Conservation (phyloP, 352 stramenopile species). For the Globisporangium mamillatum region DNA sequence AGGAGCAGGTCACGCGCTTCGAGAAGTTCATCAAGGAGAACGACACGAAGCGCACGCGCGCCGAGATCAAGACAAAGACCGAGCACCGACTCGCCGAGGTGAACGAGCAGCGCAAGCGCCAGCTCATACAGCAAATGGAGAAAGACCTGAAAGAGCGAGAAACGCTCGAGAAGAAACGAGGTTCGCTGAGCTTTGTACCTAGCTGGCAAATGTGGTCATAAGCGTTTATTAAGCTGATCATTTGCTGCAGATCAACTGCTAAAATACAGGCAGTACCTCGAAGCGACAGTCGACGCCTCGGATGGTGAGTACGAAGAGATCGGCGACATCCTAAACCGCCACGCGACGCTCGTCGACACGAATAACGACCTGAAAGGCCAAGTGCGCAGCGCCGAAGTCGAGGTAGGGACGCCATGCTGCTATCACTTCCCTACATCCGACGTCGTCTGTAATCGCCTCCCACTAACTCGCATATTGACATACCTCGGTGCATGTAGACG, state of each 20-base stretch:
- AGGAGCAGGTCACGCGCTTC: slow-evolving; percentile 88
- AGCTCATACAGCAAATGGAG: slow-evolving; percentile 64
- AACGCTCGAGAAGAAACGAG: slow-evolving; percentile 69
- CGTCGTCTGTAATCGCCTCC: too few species aligned
- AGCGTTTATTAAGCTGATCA: background rate
- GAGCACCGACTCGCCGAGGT: slow-evolving; percentile 71
- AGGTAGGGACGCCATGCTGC: slow-evolving; percentile 23
- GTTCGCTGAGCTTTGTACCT: too few species aligned
- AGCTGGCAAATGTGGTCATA: background rate
- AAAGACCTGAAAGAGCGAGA: slow-evolving; percentile 68
- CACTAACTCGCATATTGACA: background rate
- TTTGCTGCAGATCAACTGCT: slow-evolving; percentile 50
- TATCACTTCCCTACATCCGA: too few species aligned
- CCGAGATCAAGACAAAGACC: slow-evolving; percentile 87
- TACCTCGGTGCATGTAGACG: slow-evolving; percentile 25
- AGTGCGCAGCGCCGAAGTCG: slow-evolving; percentile 58
- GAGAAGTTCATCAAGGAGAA: slow-evolving; percentile 95
- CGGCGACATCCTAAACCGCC: slow-evolving; percentile 79
- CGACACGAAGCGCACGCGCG: slow-evolving; percentile 85
- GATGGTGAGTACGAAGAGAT: slow-evolving; percentile 87
- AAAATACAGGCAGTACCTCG: slow-evolving; percentile 84
- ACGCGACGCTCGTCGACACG: slow-evolving; percentile 82
- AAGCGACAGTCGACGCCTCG: slow-evolving; percentile 75
- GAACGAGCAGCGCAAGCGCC: slow-evolving; percentile 80
- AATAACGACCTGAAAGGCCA: slow-evolving; percentile 86